Percentiles rank a stretch among this genome's conserved stretches.
These are phyloP conservation scores for Selaginella moellendorffii DNA, from an alignment of 75 land plant species.

Conservation along the genomic window DNA sequence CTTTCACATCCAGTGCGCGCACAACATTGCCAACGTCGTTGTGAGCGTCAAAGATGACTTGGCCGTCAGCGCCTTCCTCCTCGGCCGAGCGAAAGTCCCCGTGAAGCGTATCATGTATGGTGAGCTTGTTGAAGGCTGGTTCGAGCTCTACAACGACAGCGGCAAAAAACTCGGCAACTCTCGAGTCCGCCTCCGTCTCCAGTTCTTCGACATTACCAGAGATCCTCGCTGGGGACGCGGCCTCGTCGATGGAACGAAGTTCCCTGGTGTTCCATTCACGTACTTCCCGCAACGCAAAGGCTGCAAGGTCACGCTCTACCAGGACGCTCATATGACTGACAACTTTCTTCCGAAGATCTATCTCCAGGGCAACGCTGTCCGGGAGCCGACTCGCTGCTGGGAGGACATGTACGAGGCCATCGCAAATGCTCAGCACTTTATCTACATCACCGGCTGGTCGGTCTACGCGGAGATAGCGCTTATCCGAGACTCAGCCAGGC, in stretches of 20 bases:
- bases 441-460: too few relatives aligned
- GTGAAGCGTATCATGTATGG: conserved; percentile 21
- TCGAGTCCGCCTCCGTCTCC: too few relatives aligned
- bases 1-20: conserved; percentile 43
- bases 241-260: conserved; percentile 16
- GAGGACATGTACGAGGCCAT: conserved; percentile 59
- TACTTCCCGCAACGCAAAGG: conserved; percentile 32
- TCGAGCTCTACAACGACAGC: conserved; percentile 14
- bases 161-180: conserved; percentile 18
- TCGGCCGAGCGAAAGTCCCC: conserved; percentile 29
- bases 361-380: neutral
- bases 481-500: conserved; percentile 25
- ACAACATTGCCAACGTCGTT: conserved; percentile 16
- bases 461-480: conserved; percentile 35
- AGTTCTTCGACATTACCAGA: conserved; percentile 21
- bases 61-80: conserved; percentile 12
- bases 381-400: conserved; percentile 43
- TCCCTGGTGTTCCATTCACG: conserved; percentile 16
- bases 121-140: conserved; percentile 9
- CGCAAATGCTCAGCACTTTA: conserved; percentile 41
- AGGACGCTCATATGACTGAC: too few relatives aligned
- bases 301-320: conserved; percentile 32
- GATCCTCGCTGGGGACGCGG: conserved; percentile 31
- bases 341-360: conserved; percentile 54
- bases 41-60: conserved; percentile 22